phyloP scores from a whole-genome alignment of 352 stramenopile genomes.

The Globisporangium cylindrosporum region DNA sequence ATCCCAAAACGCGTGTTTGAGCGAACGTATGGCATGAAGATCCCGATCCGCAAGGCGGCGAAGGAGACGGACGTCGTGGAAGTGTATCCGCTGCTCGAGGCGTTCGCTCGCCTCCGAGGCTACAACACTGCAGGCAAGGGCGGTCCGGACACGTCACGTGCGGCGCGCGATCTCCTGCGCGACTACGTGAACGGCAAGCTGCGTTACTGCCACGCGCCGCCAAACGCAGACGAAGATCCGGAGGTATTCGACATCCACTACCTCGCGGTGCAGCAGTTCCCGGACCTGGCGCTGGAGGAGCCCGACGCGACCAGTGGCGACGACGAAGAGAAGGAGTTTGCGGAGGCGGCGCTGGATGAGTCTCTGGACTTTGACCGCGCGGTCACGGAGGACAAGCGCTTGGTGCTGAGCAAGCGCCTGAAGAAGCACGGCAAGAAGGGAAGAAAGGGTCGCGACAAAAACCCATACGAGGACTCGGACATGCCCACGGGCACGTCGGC shows the following conservation, averaged over 20 bases:
- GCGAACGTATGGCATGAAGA: slow-evolving; percentile 95
- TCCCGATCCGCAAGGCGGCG: slow-evolving; percentile 62
- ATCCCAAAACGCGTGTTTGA: slow-evolving; percentile 96
- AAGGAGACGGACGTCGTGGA: slow-evolving; percentile 74
- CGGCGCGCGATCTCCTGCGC: slow-evolving; percentile 94
- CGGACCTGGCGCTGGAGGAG: slow-evolving; percentile 30
- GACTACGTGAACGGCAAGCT: slow-evolving; percentile 98
- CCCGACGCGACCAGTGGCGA: slow-evolving; percentile 19
- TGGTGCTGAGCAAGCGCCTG: slow-evolving; percentile 68
- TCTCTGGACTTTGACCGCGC: slow-evolving; percentile 68
- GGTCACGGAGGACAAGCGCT: slow-evolving; percentile 60
- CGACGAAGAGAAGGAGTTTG: slow-evolving; percentile 14
- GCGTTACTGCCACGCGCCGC: slow-evolving; percentile 96
- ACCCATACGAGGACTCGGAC: slow-evolving; percentile 94
- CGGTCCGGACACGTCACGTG: slow-evolving; percentile 93
- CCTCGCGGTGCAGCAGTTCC: slow-evolving; percentile 57
- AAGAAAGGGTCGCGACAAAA: slow-evolving; percentile 95
- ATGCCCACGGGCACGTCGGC: slow-evolving; percentile 41
- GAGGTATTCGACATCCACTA: slow-evolving; percentile 76
- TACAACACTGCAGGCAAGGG: slow-evolving; percentile 94
- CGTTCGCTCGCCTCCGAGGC: slow-evolving; percentile 83
- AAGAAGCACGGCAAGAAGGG: slow-evolving; percentile 97
- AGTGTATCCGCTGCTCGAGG: slow-evolving; percentile 77
- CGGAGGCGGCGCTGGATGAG: slow-evolving; percentile 26
- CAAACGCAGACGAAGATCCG: slow-evolving; percentile 44